Conservation (phyloP, 805 yeast species). For the Candida tammaniensis region DNA sequence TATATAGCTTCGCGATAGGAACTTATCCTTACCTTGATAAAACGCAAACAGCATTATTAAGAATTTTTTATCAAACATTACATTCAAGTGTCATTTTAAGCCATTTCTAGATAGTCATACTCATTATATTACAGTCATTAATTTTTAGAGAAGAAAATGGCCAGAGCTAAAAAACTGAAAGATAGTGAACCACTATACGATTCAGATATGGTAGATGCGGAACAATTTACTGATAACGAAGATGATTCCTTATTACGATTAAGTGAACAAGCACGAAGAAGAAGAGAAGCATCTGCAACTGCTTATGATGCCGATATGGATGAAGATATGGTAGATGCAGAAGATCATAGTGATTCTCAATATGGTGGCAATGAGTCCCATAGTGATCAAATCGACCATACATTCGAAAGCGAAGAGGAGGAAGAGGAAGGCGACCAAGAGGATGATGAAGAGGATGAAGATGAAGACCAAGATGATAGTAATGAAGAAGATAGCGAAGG, state of each 20-base stretch:
- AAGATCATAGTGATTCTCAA: conserved; percentile 14
- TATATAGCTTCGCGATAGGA: no score
- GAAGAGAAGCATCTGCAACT: conserved; percentile 8
- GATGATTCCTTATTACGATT: conserved; percentile 34
- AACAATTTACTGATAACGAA: conserved; percentile 16
- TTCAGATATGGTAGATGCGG: conserved; percentile 11
- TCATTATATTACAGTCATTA: no score
- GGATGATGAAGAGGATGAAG: conserved; percentile 19
- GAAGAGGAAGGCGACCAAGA: conserved; percentile 5
- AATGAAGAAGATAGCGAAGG: conserved; percentile 13
- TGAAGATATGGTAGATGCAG: conserved; percentile 1
- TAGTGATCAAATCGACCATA: conserved; percentile 15
- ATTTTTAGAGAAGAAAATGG: no score
- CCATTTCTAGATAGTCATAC: no score
- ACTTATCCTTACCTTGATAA: no score
- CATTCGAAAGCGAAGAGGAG: conserved; percentile 4
- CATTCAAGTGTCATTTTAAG: no score
- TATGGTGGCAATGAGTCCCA: conserved; percentile 12
- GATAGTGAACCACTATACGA: no score
- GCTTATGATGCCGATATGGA: conserved; percentile 6
- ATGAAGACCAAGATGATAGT: conserved; percentile 15
- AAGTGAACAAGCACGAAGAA: conserved; percentile 31
- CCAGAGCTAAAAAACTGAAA: no score
- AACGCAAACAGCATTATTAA: no score
- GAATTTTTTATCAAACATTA: no score